Evolutionary conservation across 371 early-diverging fungal genomes (phyloP), one percentile per base, ranked within the genome.

Genomic region (Apophysomyces sp.): DNA sequence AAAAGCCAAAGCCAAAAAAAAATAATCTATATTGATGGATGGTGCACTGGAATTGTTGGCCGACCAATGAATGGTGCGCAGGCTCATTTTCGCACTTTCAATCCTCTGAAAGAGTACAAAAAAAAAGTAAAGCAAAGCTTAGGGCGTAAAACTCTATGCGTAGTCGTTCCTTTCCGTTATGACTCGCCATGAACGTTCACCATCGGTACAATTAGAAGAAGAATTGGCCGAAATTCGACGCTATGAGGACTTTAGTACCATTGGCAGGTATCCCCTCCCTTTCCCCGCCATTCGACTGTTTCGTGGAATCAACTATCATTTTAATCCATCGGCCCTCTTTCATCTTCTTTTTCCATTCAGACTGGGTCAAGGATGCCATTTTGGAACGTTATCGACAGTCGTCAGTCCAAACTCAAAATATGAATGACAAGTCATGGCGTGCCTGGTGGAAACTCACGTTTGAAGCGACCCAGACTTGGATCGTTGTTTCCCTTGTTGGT

Each of bases 331-430:
- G 30, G 13, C 57, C 51, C 41, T 15, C 28, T 30, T 8, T 39
- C 30, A 39, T 74, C n/a, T n/a, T n/a, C n/a, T n/a, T n/a, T n/a
- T n/a, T n/a, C n/a, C n/a, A n/a, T n/a, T n/a, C n/a, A 89, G 94
- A 97, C 73, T 97, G 96, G 97, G 91, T 95, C 4, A 91, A 89
- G 64, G 95, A 95, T 73, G 84, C 85, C 30, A 86, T 89, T 60
- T 80, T 89, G 55, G 96, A 96, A 72, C 83, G 92, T n/a, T 85
- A 86, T 54, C 79, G 93, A 30, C 78, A 87, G 56, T 81, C 86
- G 5, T 60, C 72, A 13, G 61, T 87, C 9, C 74, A 88, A 63
- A 72, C 72, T 24, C 64, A 70, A n/a, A 80, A 75, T n/a, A 63
- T 69, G 11, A 68, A 79, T 37, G 82, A 84, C 52, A 74, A 80